A percentile compares a stretch with the other conserved stretches of the same genome.
These are phyloP conservation scores for Anthostomella pinea DNA, from an alignment of 2,329 filamentous ascomycete genomes.

Conservation along the genomic window DNA sequence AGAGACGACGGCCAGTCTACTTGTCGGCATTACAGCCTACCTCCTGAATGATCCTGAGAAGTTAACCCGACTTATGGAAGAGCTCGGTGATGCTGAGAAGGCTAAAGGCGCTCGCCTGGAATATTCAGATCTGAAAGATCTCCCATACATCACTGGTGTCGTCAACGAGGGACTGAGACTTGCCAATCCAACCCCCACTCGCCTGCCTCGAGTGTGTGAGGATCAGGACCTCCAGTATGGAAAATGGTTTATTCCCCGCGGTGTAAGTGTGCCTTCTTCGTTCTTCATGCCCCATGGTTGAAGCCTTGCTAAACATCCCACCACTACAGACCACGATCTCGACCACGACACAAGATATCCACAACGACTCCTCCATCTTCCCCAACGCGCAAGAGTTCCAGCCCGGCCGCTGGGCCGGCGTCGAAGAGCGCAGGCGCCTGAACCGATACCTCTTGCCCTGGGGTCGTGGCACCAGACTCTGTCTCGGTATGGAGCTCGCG, in stretches of 20 bases:
- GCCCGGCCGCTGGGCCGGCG: slow-evolving; percentile 19
- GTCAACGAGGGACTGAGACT: slow-evolving; percentile 24
- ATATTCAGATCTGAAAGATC: slow-evolving; percentile 18
- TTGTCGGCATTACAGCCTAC: slow-evolving; percentile 20
- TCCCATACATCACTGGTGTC: slow-evolving; percentile 23
- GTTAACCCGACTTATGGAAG: slow-evolving; percentile 10
- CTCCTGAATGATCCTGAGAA: slow-evolving; percentile 17
- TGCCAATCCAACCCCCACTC: slow-evolving; percentile 23
- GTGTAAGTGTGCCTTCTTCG: slow-evolving; percentile 12
- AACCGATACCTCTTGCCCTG: slow-evolving; percentile 21
- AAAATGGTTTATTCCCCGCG: slow-evolving; percentile 15
- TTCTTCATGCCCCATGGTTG: too few relatives aligned
- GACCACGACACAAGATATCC: slow-evolving; percentile 21
- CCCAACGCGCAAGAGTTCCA: slow-evolving; percentile 11
- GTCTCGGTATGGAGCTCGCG: slow-evolving; percentile 23
- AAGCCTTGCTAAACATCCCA: too few relatives aligned
- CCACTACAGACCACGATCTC: slow-evolving; percentile 24
- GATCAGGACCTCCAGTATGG: slow-evolving; percentile 21
- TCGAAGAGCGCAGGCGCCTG: slow-evolving; percentile 15
- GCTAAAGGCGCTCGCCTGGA: slow-evolving; percentile 11
- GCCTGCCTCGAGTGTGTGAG: slow-evolving; percentile 20
- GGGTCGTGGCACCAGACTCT: slow-evolving; percentile 21
- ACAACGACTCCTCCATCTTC: slow-evolving; percentile 19
- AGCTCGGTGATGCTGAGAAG: slow-evolving; percentile 17
- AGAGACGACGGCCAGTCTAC: slow-evolving; percentile 22